Percentiles rank a stretch among this genome's conserved stretches.
Conservation (phyloP, 345 rosid genomes). For the Crucihimalaya himalaica region DNA sequence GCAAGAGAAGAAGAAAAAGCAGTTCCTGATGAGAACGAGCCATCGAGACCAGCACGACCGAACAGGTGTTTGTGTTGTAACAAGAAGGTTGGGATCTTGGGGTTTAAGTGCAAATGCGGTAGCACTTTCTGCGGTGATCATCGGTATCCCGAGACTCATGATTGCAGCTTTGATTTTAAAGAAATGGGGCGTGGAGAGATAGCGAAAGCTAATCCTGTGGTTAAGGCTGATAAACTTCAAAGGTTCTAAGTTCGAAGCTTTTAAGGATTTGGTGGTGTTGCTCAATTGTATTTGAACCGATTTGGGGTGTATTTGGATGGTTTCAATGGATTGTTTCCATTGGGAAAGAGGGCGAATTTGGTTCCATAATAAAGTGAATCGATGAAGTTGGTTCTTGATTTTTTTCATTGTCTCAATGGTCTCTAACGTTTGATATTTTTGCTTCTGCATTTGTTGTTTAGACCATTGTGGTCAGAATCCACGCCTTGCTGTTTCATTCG, state of each 20-base stretch:
- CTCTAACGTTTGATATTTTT: too few relatives aligned
- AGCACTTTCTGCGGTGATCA: constrained; percentile 40
- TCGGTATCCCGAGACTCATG: constrained; percentile 45
- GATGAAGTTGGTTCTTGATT: background rate
- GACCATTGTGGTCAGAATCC: too few relatives aligned
- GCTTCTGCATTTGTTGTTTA: too few relatives aligned
- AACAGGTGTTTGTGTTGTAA: constrained; percentile 42
- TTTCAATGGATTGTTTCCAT: constrained; percentile 16
- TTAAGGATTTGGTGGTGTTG: background rate
- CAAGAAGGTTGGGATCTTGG: constrained; percentile 44
- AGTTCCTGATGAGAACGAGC: constrained; percentile 5
- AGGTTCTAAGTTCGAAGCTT: constrained; percentile 28
- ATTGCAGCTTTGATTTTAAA: constrained; percentile 44
- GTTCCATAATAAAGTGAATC: constrained; percentile 38
- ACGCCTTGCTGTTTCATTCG: too few relatives aligned
- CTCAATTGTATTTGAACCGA: constrained; percentile 21
- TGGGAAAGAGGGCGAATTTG: constrained; percentile 22
- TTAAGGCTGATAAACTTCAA: constrained; percentile 42
- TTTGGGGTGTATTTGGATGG: constrained; percentile 10
- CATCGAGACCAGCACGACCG: constrained; percentile 9
- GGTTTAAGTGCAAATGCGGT: constrained; percentile 45
- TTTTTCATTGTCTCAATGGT: background rate
- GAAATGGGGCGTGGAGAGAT: constrained; percentile 33
- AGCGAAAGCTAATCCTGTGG: constrained; percentile 41
- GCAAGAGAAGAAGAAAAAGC: background rate